Base-by-base conservation (phyloP, 2,329 filamentous ascomycete genomes). In the Microsporum audouinii region DNA sequence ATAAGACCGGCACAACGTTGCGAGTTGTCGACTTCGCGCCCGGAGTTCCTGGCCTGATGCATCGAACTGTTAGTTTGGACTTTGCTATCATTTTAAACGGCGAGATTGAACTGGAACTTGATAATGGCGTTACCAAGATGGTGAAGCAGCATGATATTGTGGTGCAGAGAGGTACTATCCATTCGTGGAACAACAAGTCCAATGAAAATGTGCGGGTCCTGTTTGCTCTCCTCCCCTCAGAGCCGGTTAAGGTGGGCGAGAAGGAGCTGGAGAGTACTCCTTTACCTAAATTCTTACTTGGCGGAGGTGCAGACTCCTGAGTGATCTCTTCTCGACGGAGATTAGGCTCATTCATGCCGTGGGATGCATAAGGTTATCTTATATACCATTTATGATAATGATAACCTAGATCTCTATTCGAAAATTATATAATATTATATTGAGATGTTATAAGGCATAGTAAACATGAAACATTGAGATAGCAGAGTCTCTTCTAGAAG, bases 31-130 rank as follows among this genome's bases (percentile, higher is more conserved):
- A 69, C 47, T 68, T 70, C 61, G 66, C 69, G 2, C 66, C 67
- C n/a, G 61, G 59, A 12, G n/a, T 27, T 14, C 63, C 61, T 34
- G 65, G 65, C n/a, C 14, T 66, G 10, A 64, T 68, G 60, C 68
- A 69, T 60, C 66, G 68, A 23, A 68, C 68, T 5, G 31, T 68
- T 36, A 71, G 66, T 29, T 60, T 71, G 29, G 70, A 72, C 61
- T 71, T 71, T 60, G 70, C 66, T 5, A 65, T 72, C n/a, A 65
- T 72, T 12, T 63, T 72, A 33, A 63, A 66, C 12, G 70, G 70
- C 0, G 67, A 66, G 38, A 67, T 72, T 29, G 63, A 67, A 62
- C 45, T 70, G 56, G 65, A 70, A 39, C 63, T 72, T 57, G 70
- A 71, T 45, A 66, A 70, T 57, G 70, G 68, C 7, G 64, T 65